phyloP scores from a whole-genome alignment of 2,329 filamentous ascomycete species.

The Epichloe coenophiala region DNA sequence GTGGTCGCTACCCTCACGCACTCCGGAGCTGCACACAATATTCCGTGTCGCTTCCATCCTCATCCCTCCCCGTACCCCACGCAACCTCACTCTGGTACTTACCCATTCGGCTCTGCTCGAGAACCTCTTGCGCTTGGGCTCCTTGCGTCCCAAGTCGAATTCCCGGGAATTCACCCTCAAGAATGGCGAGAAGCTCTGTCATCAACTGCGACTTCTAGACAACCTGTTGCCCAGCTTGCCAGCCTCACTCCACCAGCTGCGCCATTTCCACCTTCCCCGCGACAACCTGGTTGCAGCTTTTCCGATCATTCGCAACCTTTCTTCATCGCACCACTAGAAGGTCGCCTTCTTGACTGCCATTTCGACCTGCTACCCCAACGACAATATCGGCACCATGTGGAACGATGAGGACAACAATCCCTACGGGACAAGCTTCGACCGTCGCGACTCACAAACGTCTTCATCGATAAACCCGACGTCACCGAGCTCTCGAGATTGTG shows the following conservation, averaged over 20 bases:
- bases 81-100: neutral
- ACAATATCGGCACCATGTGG: conserved; percentile 53
- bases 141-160: neutral
- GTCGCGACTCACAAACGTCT: conserved; percentile 65
- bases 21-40: no score
- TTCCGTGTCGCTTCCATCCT: neutral
- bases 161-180: neutral
- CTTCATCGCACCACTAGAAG: neutral
- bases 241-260: conserved; percentile 2
- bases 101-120: neutral
- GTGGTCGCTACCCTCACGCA: no score
- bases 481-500: conserved; percentile 43
- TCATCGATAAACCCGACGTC: conserved; percentile 53
- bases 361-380: neutral
- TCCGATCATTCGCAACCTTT: neutral
- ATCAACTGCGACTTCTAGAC: conserved; percentile 7
- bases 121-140: neutral
- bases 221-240: neutral
- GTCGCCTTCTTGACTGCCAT: neutral
- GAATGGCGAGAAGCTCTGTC: conserved; percentile 12
- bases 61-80: neutral
- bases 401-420: conserved; percentile 98
- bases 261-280: conserved; percentile 3
- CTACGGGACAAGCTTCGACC: conserved; percentile 81
- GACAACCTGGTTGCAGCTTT: neutral